Evolutionary conservation across 2,329 filamentous ascomycete species (phyloP), one percentile per base, ranked within the genome.

Genomic region (Diaporthe eres): DNA sequence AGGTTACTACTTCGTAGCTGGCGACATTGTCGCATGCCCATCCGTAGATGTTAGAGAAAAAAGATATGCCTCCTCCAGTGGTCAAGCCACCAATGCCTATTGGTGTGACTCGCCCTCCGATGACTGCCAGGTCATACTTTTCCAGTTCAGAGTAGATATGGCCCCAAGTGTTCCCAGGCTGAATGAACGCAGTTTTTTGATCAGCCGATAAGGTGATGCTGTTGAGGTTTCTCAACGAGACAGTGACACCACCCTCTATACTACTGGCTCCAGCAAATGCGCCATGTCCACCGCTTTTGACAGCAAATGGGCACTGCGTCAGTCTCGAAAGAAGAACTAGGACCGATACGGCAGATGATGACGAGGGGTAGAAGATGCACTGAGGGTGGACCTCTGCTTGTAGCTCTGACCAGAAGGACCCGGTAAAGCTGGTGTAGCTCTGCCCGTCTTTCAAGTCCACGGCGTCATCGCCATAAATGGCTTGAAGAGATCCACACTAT

Each of bases 1-100:
- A 86, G 12, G 86, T 85, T 2, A 91, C 84, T 6, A 88, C 74
- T 39, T 68, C 25, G 44, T 68, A 75, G n/a, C 74, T 74, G 1
- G 60, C 74, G 19, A 75, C 60, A 47, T 67, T 74, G 25, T 74
- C 70, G 13, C 73, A 75, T 15, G 67, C 67, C 3, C 55, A 53
- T 31, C 73, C 73, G 9, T 72, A n/a, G 8, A 60, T 31, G 22
- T 60, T 75, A 37, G 34, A 47, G 47, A 72, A 75, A 19, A 74
- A 74, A 4, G 70, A 75, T 15, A 74, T 53, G 2, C 71, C 71
- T 7, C 74, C 74, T 19, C 74, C 74, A 13, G 58, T 72, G 22
- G 51, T 58, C 19, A 75, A 49, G 5, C 70, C 74, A 12, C 70
- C 74, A 5, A 75, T 55, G 6, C 70, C 74, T 25, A 75, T 68